Base-by-base conservation (phyloP, 306 rosid species). In the Vachellia pachyceras region DNA sequence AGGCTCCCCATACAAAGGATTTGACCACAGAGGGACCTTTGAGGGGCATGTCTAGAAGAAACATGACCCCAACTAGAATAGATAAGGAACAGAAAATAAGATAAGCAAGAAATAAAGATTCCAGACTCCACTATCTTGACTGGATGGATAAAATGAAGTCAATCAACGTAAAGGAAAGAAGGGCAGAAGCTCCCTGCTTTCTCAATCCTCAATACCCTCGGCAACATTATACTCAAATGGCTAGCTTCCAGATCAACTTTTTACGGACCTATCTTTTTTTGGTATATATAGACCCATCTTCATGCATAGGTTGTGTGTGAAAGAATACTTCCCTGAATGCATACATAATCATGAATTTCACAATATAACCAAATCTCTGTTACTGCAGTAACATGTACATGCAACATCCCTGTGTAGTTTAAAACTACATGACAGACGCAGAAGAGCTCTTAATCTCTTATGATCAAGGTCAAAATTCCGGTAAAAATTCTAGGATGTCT, bases 391-490 rank as follows among this genome's bases (percentile, higher is more conserved):
- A n/a, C n/a, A n/a, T 36, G 71, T 14, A 37, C 11, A 41, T 18
- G 46, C 22, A 40, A 17, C 69, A 64, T 35, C 12, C 44, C 44
- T 4, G 35, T 7, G 11, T 14, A 64, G 18, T 33, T 64, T 22
- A 39, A 22, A 42, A 40, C 69, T 18, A 52, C 78, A 77, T 33
- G 41, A 58, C 52, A 77, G n/a, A 83, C 5, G 60, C 61, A n/a
- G 23, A 66, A 66, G 5, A 72, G 67, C 77, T 72, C 83, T 71
- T 36, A 77, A 72, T 61, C 77, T 67, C 83, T 71, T 23, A 77
- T 1, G 72, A 5, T n/a, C 64, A 63, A 44, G 36, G 68, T 55
- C 22, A 18, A 22, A 39, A 64, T 63, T 72, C 52, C 4, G 20
- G 72, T n/a, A n/a, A n/a, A n/a, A n/a, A n/a, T n/a, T n/a, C n/a